phyloP scores from a whole-genome alignment of 202 grass and related monocot genomes.

The Dendrocalamus latiflorus region DNA sequence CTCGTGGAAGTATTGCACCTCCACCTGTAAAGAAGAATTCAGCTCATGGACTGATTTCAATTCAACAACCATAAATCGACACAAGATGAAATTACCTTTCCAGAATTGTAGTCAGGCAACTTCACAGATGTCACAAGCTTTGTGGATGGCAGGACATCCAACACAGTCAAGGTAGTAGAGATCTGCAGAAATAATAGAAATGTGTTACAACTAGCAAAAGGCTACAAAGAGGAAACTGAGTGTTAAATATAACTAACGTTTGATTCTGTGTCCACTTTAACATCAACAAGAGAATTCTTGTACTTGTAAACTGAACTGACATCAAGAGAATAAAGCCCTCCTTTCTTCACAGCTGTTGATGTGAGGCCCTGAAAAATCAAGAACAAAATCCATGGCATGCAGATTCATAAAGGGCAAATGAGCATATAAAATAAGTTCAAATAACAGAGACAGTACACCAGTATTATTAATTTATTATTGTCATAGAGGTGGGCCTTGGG shows the following conservation, averaged over 20 bases:
- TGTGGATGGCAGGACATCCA: constrained; percentile 72
- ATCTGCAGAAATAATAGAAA: constrained; percentile 49
- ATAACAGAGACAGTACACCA: neutral
- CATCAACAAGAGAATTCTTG: constrained; percentile 67
- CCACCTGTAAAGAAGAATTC: constrained; percentile 50
- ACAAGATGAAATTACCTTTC: constrained; percentile 57
- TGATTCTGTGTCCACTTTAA: constrained; percentile 93
- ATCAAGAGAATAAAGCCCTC: constrained; percentile 84
- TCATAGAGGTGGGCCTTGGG: no score
- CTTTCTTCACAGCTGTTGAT: constrained; percentile 94
- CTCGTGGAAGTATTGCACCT: constrained; percentile 86
- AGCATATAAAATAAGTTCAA: neutral
- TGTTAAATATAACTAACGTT: constrained; percentile 55
- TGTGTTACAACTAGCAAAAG: constrained; percentile 17
- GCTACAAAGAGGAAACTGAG: constrained; percentile 1
- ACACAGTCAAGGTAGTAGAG: constrained; percentile 74
- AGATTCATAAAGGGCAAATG: neutral
- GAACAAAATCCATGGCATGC: constrained; percentile 14
- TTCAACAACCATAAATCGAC: constrained; percentile 8
- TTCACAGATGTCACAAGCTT: constrained; percentile 81
- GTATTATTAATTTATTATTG: constrained; percentile 5
- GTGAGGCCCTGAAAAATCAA: constrained; percentile 62
- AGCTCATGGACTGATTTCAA: neutral
- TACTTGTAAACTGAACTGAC: constrained; percentile 90
- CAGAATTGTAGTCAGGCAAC: constrained; percentile 83